Conservation (phyloP, 2,329 filamentous ascomycete genomes). For the Fusarium chlamydosporum region DNA sequence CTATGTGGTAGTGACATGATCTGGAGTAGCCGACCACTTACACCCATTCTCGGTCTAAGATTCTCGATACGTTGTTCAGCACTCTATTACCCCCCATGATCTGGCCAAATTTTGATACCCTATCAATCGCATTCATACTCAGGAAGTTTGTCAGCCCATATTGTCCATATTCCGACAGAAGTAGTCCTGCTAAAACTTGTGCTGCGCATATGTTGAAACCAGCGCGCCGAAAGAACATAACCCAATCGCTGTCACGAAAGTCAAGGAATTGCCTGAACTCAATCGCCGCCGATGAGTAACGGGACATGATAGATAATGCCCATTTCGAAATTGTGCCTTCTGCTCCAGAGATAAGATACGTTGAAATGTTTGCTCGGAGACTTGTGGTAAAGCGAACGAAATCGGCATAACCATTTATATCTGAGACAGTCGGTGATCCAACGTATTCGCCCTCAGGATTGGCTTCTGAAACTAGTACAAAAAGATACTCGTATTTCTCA, state of each 20-base stretch:
- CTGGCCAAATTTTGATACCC: slow-evolving; percentile 45
- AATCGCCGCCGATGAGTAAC: slow-evolving; percentile 54
- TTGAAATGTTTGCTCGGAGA: slow-evolving; percentile 57
- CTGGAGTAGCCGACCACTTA: background rate
- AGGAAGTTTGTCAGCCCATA: slow-evolving; percentile 54
- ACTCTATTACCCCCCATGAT: slow-evolving; percentile 50
- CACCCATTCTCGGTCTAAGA: slow-evolving; percentile 31
- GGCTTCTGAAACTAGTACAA: slow-evolving; percentile 76
- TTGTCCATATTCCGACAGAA: slow-evolving; percentile 48
- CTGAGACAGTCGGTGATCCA: slow-evolving; percentile 57
- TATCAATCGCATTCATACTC: slow-evolving; percentile 49
- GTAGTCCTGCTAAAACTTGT: slow-evolving; percentile 51
- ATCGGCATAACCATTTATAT: slow-evolving; percentile 62
- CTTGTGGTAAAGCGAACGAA: slow-evolving; percentile 65
- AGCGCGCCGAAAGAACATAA: slow-evolving; percentile 54
- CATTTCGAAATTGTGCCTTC: slow-evolving; percentile 66
- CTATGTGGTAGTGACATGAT: background rate
- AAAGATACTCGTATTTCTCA: slow-evolving; percentile 74
- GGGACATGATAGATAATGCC: slow-evolving; percentile 67
- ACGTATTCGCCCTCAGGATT: slow-evolving; percentile 60
- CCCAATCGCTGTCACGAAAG: slow-evolving; percentile 60
- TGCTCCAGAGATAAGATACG: slow-evolving; percentile 66
- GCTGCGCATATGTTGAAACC: slow-evolving; percentile 58
- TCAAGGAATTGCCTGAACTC: slow-evolving; percentile 55
- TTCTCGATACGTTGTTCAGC: slow-evolving; percentile 36